phyloP scores from a whole-genome alignment of 108 stramenopile genomes.

The Cyclotella distinguenda region DNA sequence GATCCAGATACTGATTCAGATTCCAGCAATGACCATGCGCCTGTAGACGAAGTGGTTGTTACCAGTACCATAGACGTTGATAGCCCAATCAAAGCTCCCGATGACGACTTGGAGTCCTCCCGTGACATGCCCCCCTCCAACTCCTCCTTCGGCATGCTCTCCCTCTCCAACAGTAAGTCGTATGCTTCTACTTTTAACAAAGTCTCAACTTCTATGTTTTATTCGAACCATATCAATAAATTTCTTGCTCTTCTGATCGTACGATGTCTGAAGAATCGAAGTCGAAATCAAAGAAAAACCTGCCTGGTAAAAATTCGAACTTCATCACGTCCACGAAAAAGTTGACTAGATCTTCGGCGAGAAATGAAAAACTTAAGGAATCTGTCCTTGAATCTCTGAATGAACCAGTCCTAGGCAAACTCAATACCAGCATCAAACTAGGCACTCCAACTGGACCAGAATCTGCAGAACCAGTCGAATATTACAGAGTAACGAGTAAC shows the following conservation, averaged over 20 bases:
- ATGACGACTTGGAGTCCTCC: neutral
- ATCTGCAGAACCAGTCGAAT: neutral
- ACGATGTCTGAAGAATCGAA: too few species aligned
- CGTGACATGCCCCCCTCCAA: neutral
- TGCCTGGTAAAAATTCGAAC: too few species aligned
- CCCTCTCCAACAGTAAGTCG: neutral
- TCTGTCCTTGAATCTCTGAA: neutral
- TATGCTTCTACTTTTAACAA: neutral
- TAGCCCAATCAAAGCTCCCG: neutral
- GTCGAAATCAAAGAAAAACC: too few species aligned
- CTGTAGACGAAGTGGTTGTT: neutral
- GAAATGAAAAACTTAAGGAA: too few species aligned
- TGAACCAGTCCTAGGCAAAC: neutral
- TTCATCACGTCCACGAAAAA: too few species aligned
- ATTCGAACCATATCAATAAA: too few species aligned
- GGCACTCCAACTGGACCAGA: neutral
- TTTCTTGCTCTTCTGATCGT: too few species aligned
- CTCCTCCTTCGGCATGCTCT: neutral
- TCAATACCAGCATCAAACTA: neutral
- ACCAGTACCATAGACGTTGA: neutral
- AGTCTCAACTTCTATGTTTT: too few species aligned
- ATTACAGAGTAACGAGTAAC: neutral
- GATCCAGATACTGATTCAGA: neutral
- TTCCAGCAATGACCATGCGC: neutral
- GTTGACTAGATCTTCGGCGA: too few species aligned